Evolutionary conservation across 2,329 filamentous ascomycete species (phyloP), one percentile per base, ranked within the genome.

Genomic region (Ascochyta clinopodiicola): DNA sequence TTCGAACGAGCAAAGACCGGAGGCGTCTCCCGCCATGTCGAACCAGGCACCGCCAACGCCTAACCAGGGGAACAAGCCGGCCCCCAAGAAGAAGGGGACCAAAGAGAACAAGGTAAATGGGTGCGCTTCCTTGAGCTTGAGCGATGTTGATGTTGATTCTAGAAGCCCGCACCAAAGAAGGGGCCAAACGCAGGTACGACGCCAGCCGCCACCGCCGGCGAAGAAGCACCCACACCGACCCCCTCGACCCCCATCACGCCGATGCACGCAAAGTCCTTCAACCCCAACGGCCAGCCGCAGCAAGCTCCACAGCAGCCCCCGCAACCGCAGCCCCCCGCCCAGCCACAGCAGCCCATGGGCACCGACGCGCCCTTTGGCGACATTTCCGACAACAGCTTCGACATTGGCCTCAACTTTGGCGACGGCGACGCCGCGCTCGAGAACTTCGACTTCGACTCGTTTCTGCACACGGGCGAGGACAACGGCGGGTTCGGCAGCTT

Each of bases 61-160:
- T 1, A 87, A 86, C 46, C 89, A 91, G 70, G 75, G 80, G 1
- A 88, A 87, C 70, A 94, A 94, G 79, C 77, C 88, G 4, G 87
- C 85, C 31, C 88, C 89, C 1, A 92, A 91, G 62, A 94, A 94
- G 83, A 90, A 91, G 80, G 79, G 78, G 5, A 88, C 88, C 75
- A 82, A 80, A 57, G 80, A 84, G 5, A 89, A 88, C 75, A 91
- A 91, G 86, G 88, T 90, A 83, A 40, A 60, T 79, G 69, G 69
- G 71, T 68, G 65, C 57, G 57, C 51, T 64, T 60, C 53, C 57
- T 31, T 25, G 58, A 17, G 8, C 32, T 60, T 61, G 67, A 64
- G 60, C 68, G 67, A 53, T 60, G 62, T 71, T 75, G 66, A 75
- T 71, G 66, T 70, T 70, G 65, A 72, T 71, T 63, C 46, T 63